Evolutionary conservation across 129 eudicot species (phyloP), one percentile per base, ranked within the genome.

Genomic region (Centella asiatica): DNA sequence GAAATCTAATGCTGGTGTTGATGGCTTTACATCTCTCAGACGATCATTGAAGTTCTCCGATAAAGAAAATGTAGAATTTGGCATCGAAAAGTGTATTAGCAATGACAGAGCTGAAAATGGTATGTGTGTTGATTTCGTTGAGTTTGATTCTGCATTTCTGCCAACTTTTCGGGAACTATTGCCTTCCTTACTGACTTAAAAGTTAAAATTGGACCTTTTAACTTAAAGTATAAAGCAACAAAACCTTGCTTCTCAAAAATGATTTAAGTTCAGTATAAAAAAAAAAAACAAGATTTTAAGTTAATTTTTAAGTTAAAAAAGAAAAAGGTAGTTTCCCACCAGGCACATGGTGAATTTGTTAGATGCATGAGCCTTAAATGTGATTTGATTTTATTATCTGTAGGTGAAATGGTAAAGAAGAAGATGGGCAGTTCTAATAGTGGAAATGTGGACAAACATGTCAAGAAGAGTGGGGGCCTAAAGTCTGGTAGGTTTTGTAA

Each of bases 1-100:
- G 13, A 11, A 9, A 40, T 40, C 13, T 1, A 40, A 13, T 13
- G 12, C 45, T 40, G 18, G 17, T 40, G 45, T 40, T 13, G 45
- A 40, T 9, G 45, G 45, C 1, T 40, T 40, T 40, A 40, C 1
- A 1, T 11, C 3, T 40, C 18, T 40, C n/a, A 12, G 45, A 4
- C 45, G 45, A 13, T 40, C 45, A 0, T 40, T 36, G 36, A 56
- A 64, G 44, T 56, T 56, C 1, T 54, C 37, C 13, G 59, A 26
- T 12, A 56, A 56, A 56, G 23, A 14, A 6, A 56, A 32, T 54
- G n/a, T 18, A 19, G 42, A 3, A 63, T 55, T 32, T 17, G n/a
- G 49, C 49, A 56, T 54, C 55, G 50, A 56, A 60, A 67, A 57
- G 44, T 57, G 68, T 29, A 65, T 42, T 44, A 39, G 42, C 25